Percentiles rank a stretch among this genome's conserved stretches.
phyloP scores from a whole-genome alignment of 495 filamentous ascomycete species.

The Penicillium turbatum region DNA sequence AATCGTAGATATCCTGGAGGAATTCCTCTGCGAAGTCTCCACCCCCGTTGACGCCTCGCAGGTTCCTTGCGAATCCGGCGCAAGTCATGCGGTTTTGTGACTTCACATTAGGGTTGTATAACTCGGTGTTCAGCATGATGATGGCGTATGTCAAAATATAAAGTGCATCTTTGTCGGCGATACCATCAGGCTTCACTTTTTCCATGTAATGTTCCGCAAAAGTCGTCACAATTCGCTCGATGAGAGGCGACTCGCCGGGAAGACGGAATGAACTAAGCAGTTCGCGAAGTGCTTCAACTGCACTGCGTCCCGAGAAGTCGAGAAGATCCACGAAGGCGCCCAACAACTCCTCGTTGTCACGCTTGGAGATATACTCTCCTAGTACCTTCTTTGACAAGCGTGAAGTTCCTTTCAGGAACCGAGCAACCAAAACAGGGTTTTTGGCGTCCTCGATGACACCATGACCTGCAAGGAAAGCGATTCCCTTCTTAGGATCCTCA shows the following conservation, averaged over 20 bases:
- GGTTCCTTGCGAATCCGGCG: constrained; percentile 76
- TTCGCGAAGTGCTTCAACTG: constrained; percentile 84
- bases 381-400: constrained; percentile 85
- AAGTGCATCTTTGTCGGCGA: constrained; percentile 84
- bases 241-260: constrained; percentile 87
- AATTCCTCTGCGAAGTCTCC: constrained; percentile 83
- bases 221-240: constrained; percentile 83
- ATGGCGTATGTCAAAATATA: constrained; percentile 92
- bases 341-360: constrained; percentile 73
- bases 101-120: constrained; percentile 92
- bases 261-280: constrained; percentile 90
- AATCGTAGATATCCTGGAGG: constrained; percentile 82
- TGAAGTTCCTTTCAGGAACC: constrained; percentile 79
- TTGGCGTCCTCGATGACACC: constrained; percentile 74
- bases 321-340: constrained; percentile 79
- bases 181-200: constrained; percentile 63
- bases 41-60: constrained; percentile 82
- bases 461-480: constrained; percentile 78
- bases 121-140: constrained; percentile 92
- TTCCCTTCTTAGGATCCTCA: constrained; percentile 83
- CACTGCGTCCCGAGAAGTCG: constrained; percentile 79
- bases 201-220: constrained; percentile 85
- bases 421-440: constrained; percentile 68
- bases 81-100: constrained; percentile 73
- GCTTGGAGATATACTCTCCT: constrained; percentile 90